Evolutionary conservation across 2,329 filamentous ascomycete genomes (phyloP), one percentile per base, ranked within the genome.

Genomic region (Aspergillus sojae): DNA sequence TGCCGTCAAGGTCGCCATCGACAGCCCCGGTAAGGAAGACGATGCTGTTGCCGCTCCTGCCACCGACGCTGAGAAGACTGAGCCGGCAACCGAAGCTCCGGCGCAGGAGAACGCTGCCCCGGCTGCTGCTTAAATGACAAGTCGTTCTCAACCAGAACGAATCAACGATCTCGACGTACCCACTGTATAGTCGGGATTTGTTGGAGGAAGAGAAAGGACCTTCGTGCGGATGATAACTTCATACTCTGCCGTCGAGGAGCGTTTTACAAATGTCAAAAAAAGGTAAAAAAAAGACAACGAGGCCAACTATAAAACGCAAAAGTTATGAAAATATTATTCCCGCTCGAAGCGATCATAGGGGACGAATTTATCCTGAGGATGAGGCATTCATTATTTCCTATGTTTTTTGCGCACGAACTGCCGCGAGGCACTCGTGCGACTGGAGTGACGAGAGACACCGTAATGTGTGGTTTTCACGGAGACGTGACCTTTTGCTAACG

Each of bases 21-120:
- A 99, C 85, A 97, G 93, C 86, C 95, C 95, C 69, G 94, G 96
- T 83, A 99, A 98, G 91, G 94, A 97, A 82, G 94, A 97, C 78
- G 88, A 91, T 75, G 90, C 85, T 72, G 80, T 83, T 62, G 83
- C 82, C 68, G 82, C 78, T 26, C 52, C 52, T 34, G 52, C 21
- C 7, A 32, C 52, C 21, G 52, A 4, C 52, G 52, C 21, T 63
- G 78, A 79, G 61, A 82, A 80, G 66, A 72, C 75, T 58, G 76
- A 78, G 62, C 79, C 82, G 73, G 76, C 64, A 52, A 58, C 71
- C 58, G 82, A 84, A 72, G 71, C 73, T 57, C 67, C 76, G 32
- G 71, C 74, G 61, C 72, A 80, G 71, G 80, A 85, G 66, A 75
- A 78, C 64, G 65, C 76, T 62, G 72, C 78, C 70, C 74, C 79